phyloP scores from a whole-genome alignment of 768 basidiomycete species.

The Lentinula edodes region DNA sequence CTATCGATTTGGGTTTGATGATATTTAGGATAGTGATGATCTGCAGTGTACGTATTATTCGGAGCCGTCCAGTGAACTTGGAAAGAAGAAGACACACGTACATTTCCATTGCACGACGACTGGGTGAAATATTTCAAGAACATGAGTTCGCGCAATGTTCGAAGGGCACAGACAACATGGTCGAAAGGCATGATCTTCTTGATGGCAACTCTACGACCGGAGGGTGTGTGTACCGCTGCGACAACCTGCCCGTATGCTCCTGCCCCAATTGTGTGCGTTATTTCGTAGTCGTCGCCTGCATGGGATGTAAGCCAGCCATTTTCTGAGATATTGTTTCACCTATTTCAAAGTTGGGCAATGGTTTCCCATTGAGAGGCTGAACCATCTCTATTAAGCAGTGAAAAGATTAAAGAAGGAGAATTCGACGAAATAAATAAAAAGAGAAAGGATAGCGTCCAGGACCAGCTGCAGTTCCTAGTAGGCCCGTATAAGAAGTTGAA shows the following conservation, averaged over 20 bases:
- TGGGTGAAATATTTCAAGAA: constrained; percentile 82
- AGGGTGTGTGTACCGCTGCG: constrained; percentile 83
- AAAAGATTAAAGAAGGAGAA: background rate
- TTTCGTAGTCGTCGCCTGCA: constrained; percentile 72
- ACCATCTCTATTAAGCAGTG: background rate
- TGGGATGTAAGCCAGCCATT: background rate
- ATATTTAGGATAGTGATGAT: constrained; percentile 91
- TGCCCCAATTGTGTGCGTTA: constrained; percentile 83
- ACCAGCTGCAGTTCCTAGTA: no score
- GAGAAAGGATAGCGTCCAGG: background rate
- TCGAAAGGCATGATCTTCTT: constrained; percentile 96
- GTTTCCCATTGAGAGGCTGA: background rate
- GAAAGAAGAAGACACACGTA: constrained; percentile 25
- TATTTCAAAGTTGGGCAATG: background rate
- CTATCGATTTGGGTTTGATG: constrained; percentile 75
- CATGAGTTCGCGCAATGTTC: constrained; percentile 83
- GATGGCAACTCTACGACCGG: constrained; percentile 90
- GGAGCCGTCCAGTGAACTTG: constrained; percentile 12
- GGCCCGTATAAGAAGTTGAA: no score
- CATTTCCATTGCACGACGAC: constrained; percentile 77
- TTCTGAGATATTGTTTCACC: background rate
- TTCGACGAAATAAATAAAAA: background rate
- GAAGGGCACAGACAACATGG: constrained; percentile 90
- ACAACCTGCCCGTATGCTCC: constrained; percentile 95
- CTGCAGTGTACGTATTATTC: constrained; percentile 26